These are phyloP conservation scores for Leptoxyphium fumago DNA, from an alignment of 2,329 filamentous ascomycete genomes.

Conservation along the genomic window DNA sequence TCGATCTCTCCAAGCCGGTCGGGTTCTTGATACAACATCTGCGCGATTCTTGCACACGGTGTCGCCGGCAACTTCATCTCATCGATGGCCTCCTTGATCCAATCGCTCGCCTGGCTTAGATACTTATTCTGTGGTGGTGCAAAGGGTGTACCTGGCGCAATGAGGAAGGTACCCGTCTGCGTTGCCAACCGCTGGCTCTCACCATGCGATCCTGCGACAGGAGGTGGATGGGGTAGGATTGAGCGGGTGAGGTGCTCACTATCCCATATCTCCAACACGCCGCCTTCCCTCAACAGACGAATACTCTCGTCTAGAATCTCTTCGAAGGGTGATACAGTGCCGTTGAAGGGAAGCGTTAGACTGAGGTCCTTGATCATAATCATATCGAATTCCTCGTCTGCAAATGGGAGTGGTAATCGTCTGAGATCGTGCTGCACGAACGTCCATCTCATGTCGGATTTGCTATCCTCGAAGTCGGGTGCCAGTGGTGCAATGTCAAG, in stretches of 20 bases:
- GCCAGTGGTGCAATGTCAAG: constrained; percentile 67
- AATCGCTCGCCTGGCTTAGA: constrained; percentile 68
- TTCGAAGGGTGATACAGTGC: constrained; percentile 30
- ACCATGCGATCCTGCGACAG: constrained; percentile 40
- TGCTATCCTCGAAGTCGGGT: constrained; percentile 45
- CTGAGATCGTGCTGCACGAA: constrained; percentile 83
- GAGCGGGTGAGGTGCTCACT: constrained; percentile 73
- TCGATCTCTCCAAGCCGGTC: constrained; percentile 55
- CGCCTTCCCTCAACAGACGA: constrained; percentile 62
- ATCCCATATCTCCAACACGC: constrained; percentile 78
- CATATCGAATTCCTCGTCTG: constrained; percentile 68
- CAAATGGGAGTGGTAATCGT: constrained; percentile 60
- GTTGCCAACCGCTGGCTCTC: constrained; percentile 51
- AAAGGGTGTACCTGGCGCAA: constrained; percentile 71
- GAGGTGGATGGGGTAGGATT: constrained; percentile 61
- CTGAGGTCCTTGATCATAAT: constrained; percentile 78
- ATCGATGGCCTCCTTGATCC: constrained; percentile 65
- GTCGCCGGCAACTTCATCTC: constrained; percentile 53
- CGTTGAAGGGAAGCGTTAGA: constrained; percentile 46
- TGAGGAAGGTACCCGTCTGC: constrained; percentile 63
- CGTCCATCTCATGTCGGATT: constrained; percentile 60
- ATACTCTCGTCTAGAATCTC: constrained; percentile 56
- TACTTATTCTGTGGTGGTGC: constrained; percentile 68
- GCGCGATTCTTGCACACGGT: constrained; percentile 63
- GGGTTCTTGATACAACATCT: constrained; percentile 68